Percentiles rank a stretch among this genome's conserved stretches.
These are phyloP conservation scores for Pseudogymnoascus verrucosus DNA, from an alignment of 2,329 filamentous ascomycete species.

Conservation along the genomic window DNA sequence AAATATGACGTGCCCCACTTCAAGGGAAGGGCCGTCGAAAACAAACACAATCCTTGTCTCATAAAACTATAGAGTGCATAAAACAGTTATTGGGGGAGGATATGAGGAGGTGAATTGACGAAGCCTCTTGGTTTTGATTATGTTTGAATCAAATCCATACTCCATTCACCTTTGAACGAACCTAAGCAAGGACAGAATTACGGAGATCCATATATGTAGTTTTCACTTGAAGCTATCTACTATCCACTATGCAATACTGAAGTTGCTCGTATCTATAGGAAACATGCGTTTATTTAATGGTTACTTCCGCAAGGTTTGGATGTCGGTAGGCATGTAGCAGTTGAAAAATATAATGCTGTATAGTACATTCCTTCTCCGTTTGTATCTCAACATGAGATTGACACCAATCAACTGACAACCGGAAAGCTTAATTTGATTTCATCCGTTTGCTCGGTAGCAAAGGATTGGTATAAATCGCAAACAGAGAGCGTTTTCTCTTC, in stretches of 20 bases:
- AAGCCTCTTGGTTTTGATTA: too few relatives aligned
- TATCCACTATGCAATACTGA: too few relatives aligned
- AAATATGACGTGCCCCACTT: background rate
- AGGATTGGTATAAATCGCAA: background rate
- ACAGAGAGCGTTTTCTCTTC: background rate
- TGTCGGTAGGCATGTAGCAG: background rate
- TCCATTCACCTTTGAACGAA: too few relatives aligned
- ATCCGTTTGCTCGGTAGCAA: background rate
- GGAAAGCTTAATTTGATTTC: background rate
- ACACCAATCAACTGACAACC: background rate
- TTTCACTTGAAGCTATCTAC: too few relatives aligned
- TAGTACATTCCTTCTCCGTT: background rate
- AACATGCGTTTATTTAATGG: background rate
- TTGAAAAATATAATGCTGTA: background rate
- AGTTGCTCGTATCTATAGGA: background rate
- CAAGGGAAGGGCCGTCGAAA: background rate
- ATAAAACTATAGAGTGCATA: background rate
- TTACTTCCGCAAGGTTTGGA: background rate
- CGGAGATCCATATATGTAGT: too few relatives aligned
- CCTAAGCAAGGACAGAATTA: too few relatives aligned
- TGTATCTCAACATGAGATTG: background rate
- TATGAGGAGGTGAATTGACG: background rate
- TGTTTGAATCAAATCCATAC: background rate
- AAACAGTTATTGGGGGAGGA: background rate
- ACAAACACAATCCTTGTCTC: background rate